These are phyloP conservation scores for Areca catechu DNA, from an alignment of 176 grass and related monocot species.

Conservation along the genomic window DNA sequence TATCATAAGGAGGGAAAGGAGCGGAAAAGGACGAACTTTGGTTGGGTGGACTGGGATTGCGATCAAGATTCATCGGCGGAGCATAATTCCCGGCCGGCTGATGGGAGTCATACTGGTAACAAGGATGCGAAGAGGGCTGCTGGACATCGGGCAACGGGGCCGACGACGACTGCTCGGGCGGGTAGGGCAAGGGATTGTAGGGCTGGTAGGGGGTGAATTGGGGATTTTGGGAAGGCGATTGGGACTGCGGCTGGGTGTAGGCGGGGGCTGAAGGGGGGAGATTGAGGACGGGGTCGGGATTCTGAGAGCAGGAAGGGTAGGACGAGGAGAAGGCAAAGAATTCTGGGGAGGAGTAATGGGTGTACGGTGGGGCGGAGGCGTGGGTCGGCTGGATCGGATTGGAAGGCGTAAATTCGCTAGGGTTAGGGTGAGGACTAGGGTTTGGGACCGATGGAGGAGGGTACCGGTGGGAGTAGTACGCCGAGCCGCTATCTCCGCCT, in stretches of 20 bases:
- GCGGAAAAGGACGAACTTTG: slow-evolving; percentile 25
- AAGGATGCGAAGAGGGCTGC: slow-evolving; percentile 31
- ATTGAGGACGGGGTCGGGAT: slow-evolving; percentile 21
- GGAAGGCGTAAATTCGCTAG: slow-evolving; percentile 11
- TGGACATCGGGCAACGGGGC: slow-evolving; percentile 37
- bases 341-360: slow-evolving; percentile 21
- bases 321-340: slow-evolving; percentile 29
- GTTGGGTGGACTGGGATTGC: slow-evolving; percentile 9
- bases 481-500: slow-evolving; percentile 28
- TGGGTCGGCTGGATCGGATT: slow-evolving; percentile 36
- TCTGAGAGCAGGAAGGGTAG: slow-evolving; percentile 10
- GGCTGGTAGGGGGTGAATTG: slow-evolving; percentile 36
- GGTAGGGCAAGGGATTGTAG: slow-evolving; percentile 48
- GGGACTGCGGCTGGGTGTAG: slow-evolving; percentile 18
- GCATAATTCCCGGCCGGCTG: slow-evolving; percentile 16
- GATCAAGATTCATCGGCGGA: slow-evolving; percentile 7
- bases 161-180: slow-evolving; percentile 13
- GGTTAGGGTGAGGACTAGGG: slow-evolving; percentile 10
- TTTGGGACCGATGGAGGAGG: slow-evolving; percentile 13
- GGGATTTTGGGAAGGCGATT: not conserved
- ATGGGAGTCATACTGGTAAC: slow-evolving; percentile 14
- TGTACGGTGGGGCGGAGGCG: slow-evolving; percentile 62
- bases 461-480: slow-evolving; percentile 46
- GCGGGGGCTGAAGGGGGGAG: not conserved
- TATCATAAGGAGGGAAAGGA: slow-evolving; percentile 56